Conservation (phyloP, 2,329 filamentous ascomycete species). For the Aspergillus caelatus region DNA sequence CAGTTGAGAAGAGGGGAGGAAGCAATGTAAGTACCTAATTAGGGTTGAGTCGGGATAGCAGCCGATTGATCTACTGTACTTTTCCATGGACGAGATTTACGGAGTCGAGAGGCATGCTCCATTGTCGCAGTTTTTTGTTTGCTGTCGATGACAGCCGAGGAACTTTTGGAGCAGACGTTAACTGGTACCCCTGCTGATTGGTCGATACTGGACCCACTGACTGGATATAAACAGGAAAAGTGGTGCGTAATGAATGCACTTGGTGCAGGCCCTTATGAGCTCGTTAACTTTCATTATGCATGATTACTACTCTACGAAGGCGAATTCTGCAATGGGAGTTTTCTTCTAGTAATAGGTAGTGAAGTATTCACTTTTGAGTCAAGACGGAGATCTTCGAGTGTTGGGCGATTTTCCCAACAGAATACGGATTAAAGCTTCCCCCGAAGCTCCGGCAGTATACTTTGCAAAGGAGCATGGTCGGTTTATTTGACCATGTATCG, state of each 20-base stretch:
- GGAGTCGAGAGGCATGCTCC: neutral
- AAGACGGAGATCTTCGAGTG: conserved; percentile 6
- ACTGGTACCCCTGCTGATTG: neutral
- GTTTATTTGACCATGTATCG: neutral
- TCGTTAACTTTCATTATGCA: neutral
- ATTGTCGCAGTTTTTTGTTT: neutral
- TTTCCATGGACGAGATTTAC: neutral
- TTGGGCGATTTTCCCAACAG: conserved; percentile 34
- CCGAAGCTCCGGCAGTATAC: neutral
- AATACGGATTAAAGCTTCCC: conserved; percentile 24
- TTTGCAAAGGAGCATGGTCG: neutral
- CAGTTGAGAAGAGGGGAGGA: neutral
- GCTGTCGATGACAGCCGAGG: neutral
- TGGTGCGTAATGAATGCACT: neutral
- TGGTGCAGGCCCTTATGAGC: neutral
- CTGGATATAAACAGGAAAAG: neutral
- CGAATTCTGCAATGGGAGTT: neutral
- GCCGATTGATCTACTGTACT: conserved; percentile 5
- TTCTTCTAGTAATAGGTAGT: neutral
- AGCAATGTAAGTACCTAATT: conserved; percentile 5
- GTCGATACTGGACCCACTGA: neutral
- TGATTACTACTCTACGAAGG: neutral
- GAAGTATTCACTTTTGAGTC: neutral
- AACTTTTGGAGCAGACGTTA: neutral
- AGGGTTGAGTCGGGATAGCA: conserved; percentile 1